These are phyloP conservation scores for Arachnomyces sp. DNA, from an alignment of 2,329 filamentous ascomycete genomes.

Conservation along the genomic window DNA sequence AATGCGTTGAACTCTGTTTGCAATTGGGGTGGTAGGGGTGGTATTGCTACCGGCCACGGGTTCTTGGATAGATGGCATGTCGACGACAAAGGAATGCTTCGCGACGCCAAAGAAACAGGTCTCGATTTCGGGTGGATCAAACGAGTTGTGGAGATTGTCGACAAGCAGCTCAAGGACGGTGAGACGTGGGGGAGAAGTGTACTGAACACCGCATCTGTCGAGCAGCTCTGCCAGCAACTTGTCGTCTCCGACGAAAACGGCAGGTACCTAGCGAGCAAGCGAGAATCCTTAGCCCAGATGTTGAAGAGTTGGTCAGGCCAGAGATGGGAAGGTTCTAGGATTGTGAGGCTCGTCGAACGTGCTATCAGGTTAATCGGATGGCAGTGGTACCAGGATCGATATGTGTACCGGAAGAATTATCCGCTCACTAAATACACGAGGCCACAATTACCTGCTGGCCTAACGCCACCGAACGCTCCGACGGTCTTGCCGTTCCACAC, in stretches of 20 bases:
- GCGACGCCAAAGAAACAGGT: slow-evolving; percentile 58
- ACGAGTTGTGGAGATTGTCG: slow-evolving; percentile 82
- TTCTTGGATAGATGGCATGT: slow-evolving; percentile 89
- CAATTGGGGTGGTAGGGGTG: slow-evolving; percentile 84
- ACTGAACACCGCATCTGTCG: slow-evolving; percentile 49
- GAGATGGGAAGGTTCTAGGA: slow-evolving; percentile 79
- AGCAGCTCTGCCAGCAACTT: slow-evolving; percentile 44
- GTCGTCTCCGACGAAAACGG: slow-evolving; percentile 24
- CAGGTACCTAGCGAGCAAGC: slow-evolving; percentile 19
- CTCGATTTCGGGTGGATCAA: slow-evolving; percentile 73
- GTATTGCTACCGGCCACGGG: slow-evolving; percentile 65
- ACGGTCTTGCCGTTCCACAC: slow-evolving; percentile 96
- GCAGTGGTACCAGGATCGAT: slow-evolving; percentile 79
- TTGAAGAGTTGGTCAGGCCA: slow-evolving; percentile 58
- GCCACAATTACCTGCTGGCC: slow-evolving; percentile 60
- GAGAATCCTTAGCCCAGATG: slow-evolving; percentile 24
- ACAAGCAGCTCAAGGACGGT: slow-evolving; percentile 77
- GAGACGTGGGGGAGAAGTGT: slow-evolving; percentile 74
- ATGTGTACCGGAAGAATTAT: slow-evolving; percentile 54
- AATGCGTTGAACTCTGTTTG: slow-evolving; percentile 96
- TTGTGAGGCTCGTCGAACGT: slow-evolving; percentile 77
- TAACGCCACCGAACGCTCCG: slow-evolving; percentile 77
- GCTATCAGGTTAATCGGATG: slow-evolving; percentile 68
- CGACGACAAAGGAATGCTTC: slow-evolving; percentile 70
- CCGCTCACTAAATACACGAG: slow-evolving; percentile 56